Base-by-base conservation (phyloP, 2,329 filamentous ascomycete species). In the Colletotrichum eleusines region DNA sequence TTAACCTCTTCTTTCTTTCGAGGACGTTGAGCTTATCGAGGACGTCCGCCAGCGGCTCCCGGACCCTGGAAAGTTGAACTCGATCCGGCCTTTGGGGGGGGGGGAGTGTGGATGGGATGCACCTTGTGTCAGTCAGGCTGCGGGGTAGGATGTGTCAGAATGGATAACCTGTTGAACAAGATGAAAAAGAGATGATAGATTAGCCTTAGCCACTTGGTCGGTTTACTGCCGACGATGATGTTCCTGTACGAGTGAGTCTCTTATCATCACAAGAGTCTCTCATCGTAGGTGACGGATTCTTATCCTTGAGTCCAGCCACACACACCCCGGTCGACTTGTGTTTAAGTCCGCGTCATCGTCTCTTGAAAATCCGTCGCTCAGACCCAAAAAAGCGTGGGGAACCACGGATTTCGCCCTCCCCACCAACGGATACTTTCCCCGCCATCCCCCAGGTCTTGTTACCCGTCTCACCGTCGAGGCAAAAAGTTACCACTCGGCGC, bases 351-450 rank as follows among this genome's bases (percentile, higher is more conserved):
- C 38, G 23, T 4, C 28, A 26, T 23, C 42, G 3, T n/a, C n/a
- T 2, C 35, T 26, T 1, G 2, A 63, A n/a, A 68, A 69, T 69
- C 69, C 69, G 69, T 20, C 26, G 2, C 9, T 4, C 12, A 20
- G 11, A 38, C 42, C 35, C 51, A 42, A 42, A 8, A 40, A 12
- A 23, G 31, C 26, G 38, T 54, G 68, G 69, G 50, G 58, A 71
- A 62, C 4, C 70, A 18, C 70, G 61, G 62, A 62, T 62, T 59
- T 63, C 26, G 4, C 5, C 11, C 23, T 28, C 59, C 33, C 66
- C 62, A 58, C 66, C 58, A 46, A 62, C 62, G 70, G 70, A 66
- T 26, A 63, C 33, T 42, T 51, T 38, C 48, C 57, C 58, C 55
- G 59, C 33, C 33, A 44, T 38, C 48, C 57, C 58, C 55, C 57